Base-by-base conservation (phyloP, 2,329 filamentous ascomycete genomes). In the Cercospora zeina region DNA sequence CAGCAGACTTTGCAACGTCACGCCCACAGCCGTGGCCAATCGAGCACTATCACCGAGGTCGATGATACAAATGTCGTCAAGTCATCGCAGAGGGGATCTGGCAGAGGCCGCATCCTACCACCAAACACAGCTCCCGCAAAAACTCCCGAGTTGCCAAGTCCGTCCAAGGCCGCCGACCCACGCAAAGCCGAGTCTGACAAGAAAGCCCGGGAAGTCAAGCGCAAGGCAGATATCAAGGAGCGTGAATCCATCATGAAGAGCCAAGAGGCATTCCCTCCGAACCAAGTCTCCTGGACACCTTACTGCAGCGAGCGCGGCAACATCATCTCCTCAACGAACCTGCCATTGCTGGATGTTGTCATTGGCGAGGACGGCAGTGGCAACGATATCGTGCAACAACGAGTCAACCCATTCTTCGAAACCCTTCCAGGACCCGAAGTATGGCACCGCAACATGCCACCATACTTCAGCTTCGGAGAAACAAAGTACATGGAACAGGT, bases 381-480 rank as follows among this genome's bases (percentile, higher is more conserved):
- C 36, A 53, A 49, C 3, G 37, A 45, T 5, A 10, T 50, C 8
- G 19, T 30, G 19, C 58, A 61, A 57, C 24, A 61, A 36, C 21
- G 59, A 37, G 50, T 63, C 30, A 73, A 72, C 50, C 70, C 69
- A 0, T 73, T 72, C 65, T 68, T 66, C 61, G 68, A 71, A 51
- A 65, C 62, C 13, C 65, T 74, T 62, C 71, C 72, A 4, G 64
- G 61, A 3, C 59, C 65, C 0, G 71, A 73, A 39, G 57, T 70
- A 37, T 74, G 72, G 72, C 68, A 73, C 54, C 64, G 70, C 16
- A 65, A 67, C 27, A 72, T 72, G 67, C 68, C 71, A 30, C 62
- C 66, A 2, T 66, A 60, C 54, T 74, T 74, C 56, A 66, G 69
- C 5, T 74, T 73, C 30, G 72, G 71, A 30, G 72, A 74, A 61